Base-by-base conservation (phyloP, 2,329 filamentous ascomycete genomes). In the Xylariaceae sp. region DNA sequence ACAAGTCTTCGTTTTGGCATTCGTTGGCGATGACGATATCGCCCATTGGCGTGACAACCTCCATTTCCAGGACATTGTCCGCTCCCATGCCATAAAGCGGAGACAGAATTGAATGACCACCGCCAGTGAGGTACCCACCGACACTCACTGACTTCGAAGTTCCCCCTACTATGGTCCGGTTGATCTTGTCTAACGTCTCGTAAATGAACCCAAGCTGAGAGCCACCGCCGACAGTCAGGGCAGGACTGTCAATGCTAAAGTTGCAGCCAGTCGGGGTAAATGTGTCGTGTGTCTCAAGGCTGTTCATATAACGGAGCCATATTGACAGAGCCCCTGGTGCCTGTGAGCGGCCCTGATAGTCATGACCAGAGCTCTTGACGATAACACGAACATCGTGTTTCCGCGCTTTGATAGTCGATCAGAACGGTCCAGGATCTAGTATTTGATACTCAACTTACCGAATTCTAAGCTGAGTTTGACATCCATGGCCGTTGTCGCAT, bases 81-180 rank as follows among this genome's bases (percentile, higher is more conserved):
- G 81, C 83, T 1, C 74, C 85, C n/a, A 89, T 71, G 0, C 86
- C 86, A 62, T 81, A 81, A 1, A 73, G 75, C 0, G 82, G 78
- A 0, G 75, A 72, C 1, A 88, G 71, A 0, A 81, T 69, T 0
- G 77, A 80, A 68, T 88, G 85, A 0, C 86, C 86, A 1, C 82
- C 86, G 0, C 84, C 85, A 11, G 83, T 82, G 2, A 80, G 74
- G 55, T 83, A 88, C 0, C 85, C 86, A 5, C 83, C 84, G 0
- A 84, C 74, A 0, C 82, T 81, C 1, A 88, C 85, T 0, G 79
- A 80, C 49, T 77, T 78, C 44, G 77, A 78, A 2, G 77, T 77
- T 1, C 84, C 85, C 0, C 80, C 81, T 0, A 88, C 79, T 3
- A 86, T 72, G 1, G 76, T 76, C 13, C 82, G 71, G 52, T 79